phyloP scores from a whole-genome alignment of 2,329 filamentous ascomycete genomes.

The Aspergillus intermedius region DNA sequence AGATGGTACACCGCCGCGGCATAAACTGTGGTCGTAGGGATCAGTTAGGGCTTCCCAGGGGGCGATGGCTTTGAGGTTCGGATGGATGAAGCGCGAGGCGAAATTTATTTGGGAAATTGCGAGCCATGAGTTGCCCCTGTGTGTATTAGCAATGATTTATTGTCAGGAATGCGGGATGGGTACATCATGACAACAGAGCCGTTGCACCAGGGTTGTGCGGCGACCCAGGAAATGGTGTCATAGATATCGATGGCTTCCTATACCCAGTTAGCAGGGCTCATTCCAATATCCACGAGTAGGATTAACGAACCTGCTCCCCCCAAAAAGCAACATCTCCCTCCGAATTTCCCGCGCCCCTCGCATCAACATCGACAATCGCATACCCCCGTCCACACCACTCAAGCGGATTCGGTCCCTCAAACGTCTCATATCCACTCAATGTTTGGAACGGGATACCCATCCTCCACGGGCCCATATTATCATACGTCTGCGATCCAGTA shows the following conservation, averaged over 20 bases:
- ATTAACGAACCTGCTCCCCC: constrained; percentile 9
- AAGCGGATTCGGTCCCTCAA: constrained; percentile 23
- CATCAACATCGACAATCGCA: constrained; percentile 26
- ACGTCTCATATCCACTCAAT: constrained; percentile 15
- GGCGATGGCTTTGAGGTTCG: constrained; percentile 16
- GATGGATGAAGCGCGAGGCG: constrained; percentile 7
- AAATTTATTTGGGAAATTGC: constrained; percentile 9
- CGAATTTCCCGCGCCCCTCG: constrained; percentile 20
- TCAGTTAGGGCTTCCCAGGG: constrained; percentile 16
- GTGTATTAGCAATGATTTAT: background rate
- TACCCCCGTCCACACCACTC: constrained; percentile 25
- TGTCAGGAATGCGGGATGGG: background rate
- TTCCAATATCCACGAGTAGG: background rate
- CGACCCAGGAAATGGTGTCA: constrained; percentile 17
- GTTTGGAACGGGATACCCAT: constrained; percentile 9
- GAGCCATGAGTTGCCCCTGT: constrained; percentile 13
- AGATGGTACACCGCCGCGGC: constrained; percentile 14
- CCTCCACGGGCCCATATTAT: constrained; percentile 9
- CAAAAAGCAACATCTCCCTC: constrained; percentile 20
- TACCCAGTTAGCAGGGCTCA: background rate
- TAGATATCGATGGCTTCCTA: constrained; percentile 21
- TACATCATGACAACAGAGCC: constrained; percentile 11
- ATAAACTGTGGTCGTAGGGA: constrained; percentile 10
- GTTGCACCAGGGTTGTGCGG: constrained; percentile 18
- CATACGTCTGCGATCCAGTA: constrained; percentile 9